Conservation (phyloP, 179 eudicot genomes). For the Corrigiola litoralis region DNA sequence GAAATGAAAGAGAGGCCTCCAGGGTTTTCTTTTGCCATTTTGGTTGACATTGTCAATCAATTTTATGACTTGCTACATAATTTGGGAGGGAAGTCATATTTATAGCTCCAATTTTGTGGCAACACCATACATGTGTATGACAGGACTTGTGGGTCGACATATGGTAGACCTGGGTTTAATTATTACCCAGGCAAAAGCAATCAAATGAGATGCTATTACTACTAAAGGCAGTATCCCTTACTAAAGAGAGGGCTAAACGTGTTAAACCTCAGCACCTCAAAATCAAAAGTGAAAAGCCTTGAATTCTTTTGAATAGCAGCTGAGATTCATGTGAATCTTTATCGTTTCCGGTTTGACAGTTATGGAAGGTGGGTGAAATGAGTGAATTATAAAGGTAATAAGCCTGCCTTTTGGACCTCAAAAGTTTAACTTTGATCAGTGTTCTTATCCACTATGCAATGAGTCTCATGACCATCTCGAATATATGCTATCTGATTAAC, state of each 20-base stretch:
- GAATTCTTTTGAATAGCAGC: not conserved
- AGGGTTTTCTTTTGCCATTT: not conserved
- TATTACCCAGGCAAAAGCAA: conserved; percentile 9
- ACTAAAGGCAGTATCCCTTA: no score
- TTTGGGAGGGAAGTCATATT: not conserved
- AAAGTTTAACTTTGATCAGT: not conserved
- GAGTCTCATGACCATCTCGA: no score
- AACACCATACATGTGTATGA: conserved; percentile 14
- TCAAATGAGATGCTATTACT: not conserved
- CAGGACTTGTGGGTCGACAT: not conserved
- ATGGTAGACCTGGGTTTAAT: not conserved
- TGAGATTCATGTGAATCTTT: conserved; percentile 20
- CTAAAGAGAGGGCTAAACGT: conserved; percentile 13
- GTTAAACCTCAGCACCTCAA: conserved; percentile 11
- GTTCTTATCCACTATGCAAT: no score
- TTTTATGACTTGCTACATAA: conserved; percentile 1
- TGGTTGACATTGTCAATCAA: not conserved
- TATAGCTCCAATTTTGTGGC: not conserved
- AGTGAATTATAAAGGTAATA: not conserved
- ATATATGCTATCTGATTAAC: no score
- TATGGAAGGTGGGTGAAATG: not conserved
- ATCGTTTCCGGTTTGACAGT: conserved; percentile 16
- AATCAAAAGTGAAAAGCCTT: not conserved
- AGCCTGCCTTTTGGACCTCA: not conserved
- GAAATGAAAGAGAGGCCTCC: no score